Conservation (phyloP, 2,329 filamentous ascomycete genomes). For the Ceratocystis ficicola region DNA sequence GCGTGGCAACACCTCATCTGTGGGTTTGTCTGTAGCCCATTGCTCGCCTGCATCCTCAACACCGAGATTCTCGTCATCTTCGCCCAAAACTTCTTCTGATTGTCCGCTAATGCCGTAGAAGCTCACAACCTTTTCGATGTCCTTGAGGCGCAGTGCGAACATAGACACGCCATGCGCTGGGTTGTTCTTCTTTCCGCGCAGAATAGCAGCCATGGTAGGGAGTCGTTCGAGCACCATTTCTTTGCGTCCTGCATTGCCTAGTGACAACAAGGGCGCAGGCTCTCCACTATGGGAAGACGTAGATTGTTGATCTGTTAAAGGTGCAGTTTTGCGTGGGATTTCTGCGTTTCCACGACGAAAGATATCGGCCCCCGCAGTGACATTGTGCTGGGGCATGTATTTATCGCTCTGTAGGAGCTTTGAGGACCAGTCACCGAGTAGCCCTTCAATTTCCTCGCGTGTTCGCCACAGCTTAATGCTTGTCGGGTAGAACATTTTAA, state of each 20-base stretch:
- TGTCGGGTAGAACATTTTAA: conserved; percentile 86
- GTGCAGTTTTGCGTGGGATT: conserved; percentile 23
- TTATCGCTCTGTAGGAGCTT: conserved; percentile 46
- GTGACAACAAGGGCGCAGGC: conserved; percentile 39
- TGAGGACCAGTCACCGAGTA: conserved; percentile 58
- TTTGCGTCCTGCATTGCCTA: conserved; percentile 53
- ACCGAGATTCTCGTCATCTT: conserved; percentile 35
- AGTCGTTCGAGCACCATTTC: conserved; percentile 76
- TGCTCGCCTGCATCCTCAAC: conserved; percentile 24
- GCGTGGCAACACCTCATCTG: conserved; percentile 40
- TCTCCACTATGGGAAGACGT: conserved; percentile 24
- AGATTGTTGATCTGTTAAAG: conserved; percentile 17
- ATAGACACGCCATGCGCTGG: conserved; percentile 16
- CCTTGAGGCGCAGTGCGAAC: conserved; percentile 34
- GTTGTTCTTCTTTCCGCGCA: conserved; percentile 32
- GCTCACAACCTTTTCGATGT: conserved; percentile 56
- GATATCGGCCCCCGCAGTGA: conserved; percentile 37
- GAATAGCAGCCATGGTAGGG: conserved; percentile 68
- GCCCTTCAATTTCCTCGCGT: conserved; percentile 66
- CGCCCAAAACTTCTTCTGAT: conserved; percentile 16
- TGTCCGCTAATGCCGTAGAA: conserved; percentile 47
- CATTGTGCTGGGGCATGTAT: conserved; percentile 28
- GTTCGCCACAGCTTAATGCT: conserved; percentile 73
- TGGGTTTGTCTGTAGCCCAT: conserved; percentile 51
- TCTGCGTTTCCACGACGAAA: conserved; percentile 36